Base-by-base conservation (phyloP, 495 filamentous ascomycete species). In the Xylaria venustula region DNA sequence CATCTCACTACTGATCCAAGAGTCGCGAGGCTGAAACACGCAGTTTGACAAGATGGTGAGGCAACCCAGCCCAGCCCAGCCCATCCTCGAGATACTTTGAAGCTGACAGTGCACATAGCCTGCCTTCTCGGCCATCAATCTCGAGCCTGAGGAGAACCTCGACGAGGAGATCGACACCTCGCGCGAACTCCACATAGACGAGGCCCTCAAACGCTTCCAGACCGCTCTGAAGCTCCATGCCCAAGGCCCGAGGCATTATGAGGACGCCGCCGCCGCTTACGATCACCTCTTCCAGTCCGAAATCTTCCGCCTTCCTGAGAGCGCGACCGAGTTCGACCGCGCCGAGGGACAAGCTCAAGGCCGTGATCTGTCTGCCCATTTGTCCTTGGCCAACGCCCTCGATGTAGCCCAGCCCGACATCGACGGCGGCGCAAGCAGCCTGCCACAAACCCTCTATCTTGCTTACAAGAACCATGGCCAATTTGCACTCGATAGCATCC, bases 381-480 rank as follows among this genome's bases (percentile, higher is more conserved):
- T 68, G 11, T 60, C 67, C 2, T 78, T 78, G 41, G 40, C 74
- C 14, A 69, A 73, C 28, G 69, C 71, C 3, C 69, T 82, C 7
- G 74, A 76, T 20, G 67, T 76, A 14, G 69, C 75, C 14, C 78
- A 75, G 54, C 71, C 71, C 28, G 77, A 81, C 57, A 72, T 80
- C n/a, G 90, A 94, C 54, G 87, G 81, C 4, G 85, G 86, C 0
- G 90, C 87, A 26, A 95, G 87, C 71, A 89, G 88, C 37, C 76
- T 98, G 4, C 89, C 92, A 0, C 91, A 97, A 64, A 90, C 94
- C 8, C 82, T 97, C 19, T 97, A 95, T 64, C 82, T 99, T 7
- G 87, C 93, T 3, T 91, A 92, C 79, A 99, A 99, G 68, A 98
- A 97, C 70, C 86, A 93, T 74, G 95, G 92, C 51, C 88, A 96